phyloP scores from a whole-genome alignment of 345 rosid genomes.

The thale cress (Arabidopsis thaliana) region DNA sequence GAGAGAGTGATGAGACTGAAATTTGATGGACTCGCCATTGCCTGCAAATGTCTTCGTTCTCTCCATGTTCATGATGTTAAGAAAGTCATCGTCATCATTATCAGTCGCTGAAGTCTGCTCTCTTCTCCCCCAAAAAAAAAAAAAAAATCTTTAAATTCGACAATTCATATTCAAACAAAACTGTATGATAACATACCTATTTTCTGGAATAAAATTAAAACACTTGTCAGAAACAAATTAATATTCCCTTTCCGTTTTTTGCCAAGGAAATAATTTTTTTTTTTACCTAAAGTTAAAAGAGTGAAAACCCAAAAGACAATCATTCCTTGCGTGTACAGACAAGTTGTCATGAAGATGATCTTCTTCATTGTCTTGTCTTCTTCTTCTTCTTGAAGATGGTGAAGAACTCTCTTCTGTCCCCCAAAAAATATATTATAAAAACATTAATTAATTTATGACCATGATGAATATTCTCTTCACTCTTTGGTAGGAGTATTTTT shows the following conservation, averaged over 20 bases:
- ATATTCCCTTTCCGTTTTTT: slow-evolving; percentile 39
- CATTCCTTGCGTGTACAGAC: slow-evolving; percentile 50
- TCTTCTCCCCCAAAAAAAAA: slow-evolving; percentile 32
- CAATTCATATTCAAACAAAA: slow-evolving; percentile 46
- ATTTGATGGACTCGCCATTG: slow-evolving; percentile 45
- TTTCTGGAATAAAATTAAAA: slow-evolving; percentile 43
- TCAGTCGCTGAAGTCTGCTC: slow-evolving; percentile 45
- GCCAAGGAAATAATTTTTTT: not conserved
- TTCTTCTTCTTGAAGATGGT: slow-evolving; percentile 46
- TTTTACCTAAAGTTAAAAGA: slow-evolving; percentile 42
- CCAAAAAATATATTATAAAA: slow-evolving; percentile 11
- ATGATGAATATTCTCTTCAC: slow-evolving; percentile 47
- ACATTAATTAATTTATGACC: slow-evolving; percentile 20
- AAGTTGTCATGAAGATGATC: slow-evolving; percentile 47
- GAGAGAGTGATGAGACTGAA: slow-evolving; percentile 45
- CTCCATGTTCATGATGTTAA: slow-evolving; percentile 46
- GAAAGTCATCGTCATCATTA: slow-evolving; percentile 50
- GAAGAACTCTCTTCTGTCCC: slow-evolving; percentile 48
- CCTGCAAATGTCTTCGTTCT: slow-evolving; percentile 47
- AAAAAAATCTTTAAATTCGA: slow-evolving; percentile 12
- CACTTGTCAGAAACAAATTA: slow-evolving; percentile 47
- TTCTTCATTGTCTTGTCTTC: slow-evolving; percentile 47
- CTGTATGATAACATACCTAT: slow-evolving; percentile 42
- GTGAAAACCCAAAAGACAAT: slow-evolving; percentile 49
- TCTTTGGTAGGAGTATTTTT: not conserved